Conservation (phyloP, 306 rosid genomes). For the Gillenia trifoliata region DNA sequence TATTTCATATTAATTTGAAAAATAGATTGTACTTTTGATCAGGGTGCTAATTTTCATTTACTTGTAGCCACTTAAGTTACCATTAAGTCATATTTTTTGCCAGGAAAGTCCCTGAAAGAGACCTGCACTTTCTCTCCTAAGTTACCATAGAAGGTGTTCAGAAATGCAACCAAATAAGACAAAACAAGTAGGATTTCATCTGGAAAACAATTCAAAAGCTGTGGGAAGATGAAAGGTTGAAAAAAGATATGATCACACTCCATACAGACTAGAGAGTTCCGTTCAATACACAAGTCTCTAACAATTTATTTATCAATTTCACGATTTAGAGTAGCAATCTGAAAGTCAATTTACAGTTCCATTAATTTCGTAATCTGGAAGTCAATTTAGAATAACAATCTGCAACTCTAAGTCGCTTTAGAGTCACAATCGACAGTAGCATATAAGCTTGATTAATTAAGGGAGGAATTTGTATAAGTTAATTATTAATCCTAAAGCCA, state of each 20-base stretch:
- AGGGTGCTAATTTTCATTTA: neutral
- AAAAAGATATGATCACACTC: neutral
- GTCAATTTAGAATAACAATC: neutral
- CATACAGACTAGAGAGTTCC: neutral
- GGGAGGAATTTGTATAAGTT: neutral
- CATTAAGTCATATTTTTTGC: neutral
- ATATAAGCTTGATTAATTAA: no score
- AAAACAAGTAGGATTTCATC: neutral
- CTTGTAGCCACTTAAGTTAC: neutral
- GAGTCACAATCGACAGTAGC: no score
- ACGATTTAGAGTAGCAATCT: neutral
- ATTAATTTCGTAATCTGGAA: neutral
- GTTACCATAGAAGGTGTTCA: neutral
- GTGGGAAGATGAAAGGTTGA: neutral
- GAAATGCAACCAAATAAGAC: neutral
- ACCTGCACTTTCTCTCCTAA: neutral
- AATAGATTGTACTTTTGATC: neutral
- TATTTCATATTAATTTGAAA: neutral
- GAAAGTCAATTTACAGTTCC: neutral
- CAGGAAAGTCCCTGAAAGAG: neutral
- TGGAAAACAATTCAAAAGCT: neutral
- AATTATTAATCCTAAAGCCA: neutral
- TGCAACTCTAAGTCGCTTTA: neutral
- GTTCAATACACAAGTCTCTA: neutral
- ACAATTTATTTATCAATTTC: neutral